These are phyloP conservation scores for Hsuehochloa calcarea DNA, from an alignment of 176 grass and related monocot species.

Conservation along the genomic window DNA sequence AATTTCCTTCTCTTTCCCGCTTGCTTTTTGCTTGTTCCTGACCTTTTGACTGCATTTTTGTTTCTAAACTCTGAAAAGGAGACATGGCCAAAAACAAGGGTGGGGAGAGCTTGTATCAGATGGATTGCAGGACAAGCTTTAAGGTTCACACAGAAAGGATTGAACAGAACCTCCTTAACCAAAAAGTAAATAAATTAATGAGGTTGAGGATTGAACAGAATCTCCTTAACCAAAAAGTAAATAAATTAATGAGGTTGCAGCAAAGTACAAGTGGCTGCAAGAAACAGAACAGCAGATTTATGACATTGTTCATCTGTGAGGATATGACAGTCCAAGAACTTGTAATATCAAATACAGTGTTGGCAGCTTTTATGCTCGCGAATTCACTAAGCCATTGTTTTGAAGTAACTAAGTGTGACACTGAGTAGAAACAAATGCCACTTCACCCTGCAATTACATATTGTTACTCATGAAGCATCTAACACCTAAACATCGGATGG, in stretches of 20 bases:
- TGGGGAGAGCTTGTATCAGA: background rate
- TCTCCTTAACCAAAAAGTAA: background rate
- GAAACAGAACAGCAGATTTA: background rate
- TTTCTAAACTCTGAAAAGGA: conserved; percentile 56
- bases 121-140: background rate
- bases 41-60: conserved; percentile 52
- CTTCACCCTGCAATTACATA: background rate
- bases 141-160: background rate
- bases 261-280: background rate
- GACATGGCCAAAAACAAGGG: background rate
- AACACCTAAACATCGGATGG: background rate
- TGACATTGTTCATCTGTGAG: background rate
- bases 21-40: conserved; percentile 47
- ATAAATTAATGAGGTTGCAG: background rate
- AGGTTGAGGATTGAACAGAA: background rate
- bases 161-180: background rate
- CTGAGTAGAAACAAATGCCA: background rate
- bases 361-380: background rate
- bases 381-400: background rate
- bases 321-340: background rate
- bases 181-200: background rate
- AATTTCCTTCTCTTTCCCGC: conserved; percentile 62
- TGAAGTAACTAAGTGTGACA: background rate
- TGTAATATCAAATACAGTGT: no score
- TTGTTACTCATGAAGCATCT: background rate